Conservation (phyloP, 257 asterid species). For the Coffea eugenioides region DNA sequence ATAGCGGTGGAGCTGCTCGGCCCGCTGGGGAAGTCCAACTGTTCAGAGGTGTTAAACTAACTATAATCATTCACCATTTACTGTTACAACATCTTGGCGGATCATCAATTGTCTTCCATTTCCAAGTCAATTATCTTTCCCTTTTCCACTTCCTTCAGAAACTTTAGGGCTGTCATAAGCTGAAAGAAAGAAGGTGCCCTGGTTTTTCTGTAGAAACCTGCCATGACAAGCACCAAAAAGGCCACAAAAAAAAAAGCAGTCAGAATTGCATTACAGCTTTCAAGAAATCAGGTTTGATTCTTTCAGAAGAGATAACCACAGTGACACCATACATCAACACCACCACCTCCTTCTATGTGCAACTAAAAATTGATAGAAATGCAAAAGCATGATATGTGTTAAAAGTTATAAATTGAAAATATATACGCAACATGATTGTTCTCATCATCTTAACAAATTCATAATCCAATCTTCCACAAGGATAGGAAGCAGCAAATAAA, state of each 20-base stretch:
- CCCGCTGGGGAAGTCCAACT: not conserved
- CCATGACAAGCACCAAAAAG: slow-evolving; percentile 10
- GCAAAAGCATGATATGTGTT: not conserved
- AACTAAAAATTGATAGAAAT: not conserved
- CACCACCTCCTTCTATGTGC: not conserved
- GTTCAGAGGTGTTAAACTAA: not conserved
- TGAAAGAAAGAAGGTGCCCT: slow-evolving; percentile 61
- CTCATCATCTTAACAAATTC: not conserved
- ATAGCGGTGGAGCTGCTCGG: not conserved
- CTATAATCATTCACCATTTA: not conserved
- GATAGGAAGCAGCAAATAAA: slow-evolving; percentile 1
- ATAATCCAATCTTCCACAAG: not conserved
- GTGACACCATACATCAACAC: not conserved
- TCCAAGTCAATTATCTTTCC: slow-evolving; percentile 46
- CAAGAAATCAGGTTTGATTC: not conserved
- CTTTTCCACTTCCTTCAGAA: slow-evolving; percentile 51
- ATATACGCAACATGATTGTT: not conserved
- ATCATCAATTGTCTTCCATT: not conserved
- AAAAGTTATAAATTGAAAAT: not conserved
- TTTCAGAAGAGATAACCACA: not conserved
- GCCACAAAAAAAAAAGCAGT: not conserved
- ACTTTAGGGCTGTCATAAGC: slow-evolving; percentile 55
- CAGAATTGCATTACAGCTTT: not conserved
- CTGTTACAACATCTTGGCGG: slow-evolving; percentile 12
- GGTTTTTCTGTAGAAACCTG: slow-evolving; percentile 80